These are phyloP conservation scores for Paxillus involutus DNA, from an alignment of 768 basidiomycete species.

Conservation along the genomic window DNA sequence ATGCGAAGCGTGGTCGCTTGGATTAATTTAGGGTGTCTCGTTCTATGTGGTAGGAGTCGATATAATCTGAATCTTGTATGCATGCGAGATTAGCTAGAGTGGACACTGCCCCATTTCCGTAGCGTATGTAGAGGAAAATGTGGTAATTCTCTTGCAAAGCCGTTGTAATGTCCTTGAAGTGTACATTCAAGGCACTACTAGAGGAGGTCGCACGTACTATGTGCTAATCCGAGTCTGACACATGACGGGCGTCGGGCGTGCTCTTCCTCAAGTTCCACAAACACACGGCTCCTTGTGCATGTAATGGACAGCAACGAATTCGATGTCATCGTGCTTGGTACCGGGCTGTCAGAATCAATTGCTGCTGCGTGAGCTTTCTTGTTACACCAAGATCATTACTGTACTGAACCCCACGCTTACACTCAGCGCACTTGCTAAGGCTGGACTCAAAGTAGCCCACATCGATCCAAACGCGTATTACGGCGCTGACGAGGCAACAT, in stretches of 20 bases:
- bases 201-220: no score
- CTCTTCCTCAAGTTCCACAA: no score
- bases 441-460: constrained; percentile 86
- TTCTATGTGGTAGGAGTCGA: background rate
- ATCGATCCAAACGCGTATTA: constrained; percentile 85
- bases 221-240: no score
- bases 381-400: background rate
- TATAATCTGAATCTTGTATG: background rate
- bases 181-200: no score
- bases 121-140: no score
- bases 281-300: no score
- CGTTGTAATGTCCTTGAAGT: no score
- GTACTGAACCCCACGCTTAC: background rate
- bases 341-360: constrained; percentile 85
- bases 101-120: no score
- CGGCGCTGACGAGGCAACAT: constrained; percentile 77
- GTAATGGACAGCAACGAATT: constrained; percentile 35
- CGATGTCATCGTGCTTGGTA: constrained; percentile 71
- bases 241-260: no score
- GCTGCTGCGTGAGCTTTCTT: constrained; percentile 72
- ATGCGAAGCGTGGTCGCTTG: constrained; percentile 19
- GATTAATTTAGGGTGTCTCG: constrained; percentile 16
- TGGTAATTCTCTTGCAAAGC: no score
- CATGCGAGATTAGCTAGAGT: background rate
- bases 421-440: constrained; percentile 81